Percentiles rank a stretch among this genome's conserved stretches.
These are phyloP conservation scores for Claviceps fusiformis DNA, from an alignment of 2,329 filamentous ascomycete genomes.

Conservation along the genomic window DNA sequence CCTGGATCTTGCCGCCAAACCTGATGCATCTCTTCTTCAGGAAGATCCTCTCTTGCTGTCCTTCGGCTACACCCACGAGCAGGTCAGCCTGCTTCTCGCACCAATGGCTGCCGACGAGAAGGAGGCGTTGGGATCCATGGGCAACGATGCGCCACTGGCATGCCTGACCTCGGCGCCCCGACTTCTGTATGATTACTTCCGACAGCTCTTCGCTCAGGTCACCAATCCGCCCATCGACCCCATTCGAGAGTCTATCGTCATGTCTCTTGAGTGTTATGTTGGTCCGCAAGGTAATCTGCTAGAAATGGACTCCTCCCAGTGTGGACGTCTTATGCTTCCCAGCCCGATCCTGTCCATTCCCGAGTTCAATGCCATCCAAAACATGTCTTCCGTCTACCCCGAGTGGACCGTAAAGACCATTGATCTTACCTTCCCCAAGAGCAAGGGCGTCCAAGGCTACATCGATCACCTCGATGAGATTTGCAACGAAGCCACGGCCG, in stretches of 20 bases:
- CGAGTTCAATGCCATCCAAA: slow-evolving; percentile 78
- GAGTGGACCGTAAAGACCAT: slow-evolving; percentile 83
- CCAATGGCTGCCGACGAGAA: slow-evolving; percentile 97
- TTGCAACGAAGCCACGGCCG: slow-evolving; percentile 70
- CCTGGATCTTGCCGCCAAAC: slow-evolving; percentile 51
- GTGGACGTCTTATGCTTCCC: slow-evolving; percentile 69
- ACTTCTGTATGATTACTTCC: slow-evolving; percentile 90
- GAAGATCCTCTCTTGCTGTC: slow-evolving; percentile 73
- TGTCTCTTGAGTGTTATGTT: slow-evolving; percentile 94
- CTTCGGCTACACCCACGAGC: slow-evolving; percentile 91
- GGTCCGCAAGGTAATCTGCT: slow-evolving; percentile 90
- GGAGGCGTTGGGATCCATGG: slow-evolving; percentile 94
- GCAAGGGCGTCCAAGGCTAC: slow-evolving; percentile 70
- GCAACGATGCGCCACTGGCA: slow-evolving; percentile 86
- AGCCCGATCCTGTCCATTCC: slow-evolving; percentile 82
- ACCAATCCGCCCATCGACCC: slow-evolving; percentile 97
- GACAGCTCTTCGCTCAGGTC: slow-evolving; percentile 93
- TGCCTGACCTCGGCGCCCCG: slow-evolving; percentile 83
- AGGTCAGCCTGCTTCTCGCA: slow-evolving; percentile 79
- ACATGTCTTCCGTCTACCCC: slow-evolving; percentile 57
- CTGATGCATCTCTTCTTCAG: slow-evolving; percentile 60
- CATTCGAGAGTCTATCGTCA: slow-evolving; percentile 93
- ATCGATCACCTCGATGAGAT: slow-evolving; percentile 78
- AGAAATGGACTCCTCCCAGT: slow-evolving; percentile 86
- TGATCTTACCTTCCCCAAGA: slow-evolving; percentile 87